Conservation (phyloP, 2,329 filamentous ascomycete genomes). For the Talaromyces sp. region DNA sequence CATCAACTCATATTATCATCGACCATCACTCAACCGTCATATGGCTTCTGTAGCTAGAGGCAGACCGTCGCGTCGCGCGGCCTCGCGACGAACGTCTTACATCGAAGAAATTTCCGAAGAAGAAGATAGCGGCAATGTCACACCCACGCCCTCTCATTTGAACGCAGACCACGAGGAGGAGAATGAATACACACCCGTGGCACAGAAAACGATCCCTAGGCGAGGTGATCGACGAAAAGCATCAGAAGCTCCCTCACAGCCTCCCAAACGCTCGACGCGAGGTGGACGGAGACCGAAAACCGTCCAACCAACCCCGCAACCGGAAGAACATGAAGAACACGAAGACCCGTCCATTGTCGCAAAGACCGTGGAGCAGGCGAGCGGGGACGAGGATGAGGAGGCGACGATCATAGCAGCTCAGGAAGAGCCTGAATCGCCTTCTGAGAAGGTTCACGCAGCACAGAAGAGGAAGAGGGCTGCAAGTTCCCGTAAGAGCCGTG, state of each 20-base stretch:
- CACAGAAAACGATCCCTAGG: conserved; percentile 55
- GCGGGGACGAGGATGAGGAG: conserved; percentile 24
- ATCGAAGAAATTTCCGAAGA: conserved; percentile 77
- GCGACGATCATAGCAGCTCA: conserved; percentile 34
- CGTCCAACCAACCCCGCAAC: conserved; percentile 9
- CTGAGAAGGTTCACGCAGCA: conserved; percentile 53
- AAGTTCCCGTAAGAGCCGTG: conserved; percentile 39
- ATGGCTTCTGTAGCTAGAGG: conserved; percentile 43
- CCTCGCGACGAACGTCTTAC: conserved; percentile 66
- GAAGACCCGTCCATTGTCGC: conserved; percentile 59
- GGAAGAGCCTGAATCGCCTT: conserved; percentile 52
- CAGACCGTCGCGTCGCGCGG: conserved; percentile 58
- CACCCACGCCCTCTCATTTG: conserved; percentile 39
- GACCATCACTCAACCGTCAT: conserved; percentile 18
- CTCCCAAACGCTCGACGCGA: conserved; percentile 13
- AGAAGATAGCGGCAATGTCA: conserved; percentile 53
- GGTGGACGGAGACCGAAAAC: conserved; percentile 11
- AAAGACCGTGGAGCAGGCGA: conserved; percentile 31
- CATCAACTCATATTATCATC: conserved; percentile 24
- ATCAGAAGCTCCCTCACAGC: conserved; percentile 47
- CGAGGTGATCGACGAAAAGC: conserved; percentile 56
- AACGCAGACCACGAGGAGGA: conserved; percentile 57
- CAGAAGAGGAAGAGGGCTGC: conserved; percentile 65
- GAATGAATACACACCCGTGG: conserved; percentile 76
- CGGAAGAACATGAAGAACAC: conserved; percentile 31